Evolutionary conservation across 2,329 filamentous ascomycete genomes (phyloP), one percentile per base, ranked within the genome.

Genomic region (Talaromyces sp.): DNA sequence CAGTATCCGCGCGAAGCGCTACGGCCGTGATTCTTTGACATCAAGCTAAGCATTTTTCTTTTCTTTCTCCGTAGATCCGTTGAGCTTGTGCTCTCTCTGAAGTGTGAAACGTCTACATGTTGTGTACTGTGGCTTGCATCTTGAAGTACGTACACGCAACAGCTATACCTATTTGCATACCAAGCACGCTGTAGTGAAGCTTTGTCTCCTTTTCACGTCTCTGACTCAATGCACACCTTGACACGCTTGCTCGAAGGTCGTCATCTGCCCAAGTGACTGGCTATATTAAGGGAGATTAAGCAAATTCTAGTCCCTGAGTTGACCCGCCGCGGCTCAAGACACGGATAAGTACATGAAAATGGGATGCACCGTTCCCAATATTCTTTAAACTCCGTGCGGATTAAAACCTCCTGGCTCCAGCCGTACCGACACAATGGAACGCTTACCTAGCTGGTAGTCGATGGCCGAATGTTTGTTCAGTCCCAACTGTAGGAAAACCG

Each of bases 1-100:
- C 52, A 56, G 52, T 25, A 56, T 22, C 52, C 52, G 52, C 52
- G 31, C n/a, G 33, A 37, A 56, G 52, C 52, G 52, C 50, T 54
- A 19, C 52, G 7, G 11, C 33, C 11, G n/a, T 39, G 31, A 37
- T 15, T 15, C n/a, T 37, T 56, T 25, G 11, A 37, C n/a, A 17
- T 56, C 31, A 37, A 56, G 33, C 31, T 56, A 56, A 56, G 52
- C 19, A 56, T 54, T 54, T 35, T 15, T 13, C 22, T 22, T 31
- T 6, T 31, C 27, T 31, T 27, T 43, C 25, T 25, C 27, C 27
- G n/a, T 52, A n/a, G 15, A n/a, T 33, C 27, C 9, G 17, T 35
- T 15, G 52, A 15, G 19, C 5, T 37, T 56, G 52, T 56, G 10
- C 50, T 19, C 22, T 19, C 35, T 19, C 8, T 10, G 9, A 19